Conservation (phyloP, 2,329 filamentous ascomycete species). For the Sporothrix globosa region DNA sequence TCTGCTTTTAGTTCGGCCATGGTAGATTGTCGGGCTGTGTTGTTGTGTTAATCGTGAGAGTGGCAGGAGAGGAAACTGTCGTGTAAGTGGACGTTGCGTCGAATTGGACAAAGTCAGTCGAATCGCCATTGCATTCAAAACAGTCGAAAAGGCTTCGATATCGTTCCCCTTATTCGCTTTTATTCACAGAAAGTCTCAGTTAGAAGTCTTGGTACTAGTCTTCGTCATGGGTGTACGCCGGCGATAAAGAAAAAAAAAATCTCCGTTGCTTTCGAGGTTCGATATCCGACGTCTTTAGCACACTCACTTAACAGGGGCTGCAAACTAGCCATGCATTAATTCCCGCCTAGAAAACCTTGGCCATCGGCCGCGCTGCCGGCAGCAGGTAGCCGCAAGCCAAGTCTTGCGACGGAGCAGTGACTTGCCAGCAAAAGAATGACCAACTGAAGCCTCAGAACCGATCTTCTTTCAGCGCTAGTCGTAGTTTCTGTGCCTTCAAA, state of each 20-base stretch:
- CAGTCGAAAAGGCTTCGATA: not conserved
- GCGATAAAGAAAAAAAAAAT: not conserved
- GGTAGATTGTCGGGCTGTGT: not conserved
- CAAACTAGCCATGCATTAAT: not conserved
- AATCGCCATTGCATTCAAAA: not conserved
- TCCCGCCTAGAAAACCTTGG: not conserved
- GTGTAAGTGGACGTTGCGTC: not conserved
- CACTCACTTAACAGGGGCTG: too few relatives aligned
- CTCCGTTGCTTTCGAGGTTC: not conserved
- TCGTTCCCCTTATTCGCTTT: not conserved
- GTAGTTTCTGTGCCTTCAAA: not conserved
- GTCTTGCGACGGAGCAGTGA: too few relatives aligned
- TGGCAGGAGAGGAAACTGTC: not conserved
- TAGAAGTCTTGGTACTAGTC: not conserved
- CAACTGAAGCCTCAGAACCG: too few relatives aligned
- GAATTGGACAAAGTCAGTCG: not conserved
- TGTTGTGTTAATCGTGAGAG: not conserved
- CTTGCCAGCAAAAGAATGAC: too few relatives aligned
- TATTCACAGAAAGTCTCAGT: not conserved
- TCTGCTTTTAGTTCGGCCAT: not conserved
- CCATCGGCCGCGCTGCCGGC: conserved; percentile 7
- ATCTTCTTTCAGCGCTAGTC: conserved; percentile 12
- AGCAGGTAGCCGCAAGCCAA: not conserved
- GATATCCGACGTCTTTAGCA: too few relatives aligned
- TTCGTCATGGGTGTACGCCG: not conserved